Percentiles rank a stretch among this genome's conserved stretches.
Evolutionary conservation across 257 asterid genomes (phyloP).

Genomic region (Solanum verrucosum): DNA sequence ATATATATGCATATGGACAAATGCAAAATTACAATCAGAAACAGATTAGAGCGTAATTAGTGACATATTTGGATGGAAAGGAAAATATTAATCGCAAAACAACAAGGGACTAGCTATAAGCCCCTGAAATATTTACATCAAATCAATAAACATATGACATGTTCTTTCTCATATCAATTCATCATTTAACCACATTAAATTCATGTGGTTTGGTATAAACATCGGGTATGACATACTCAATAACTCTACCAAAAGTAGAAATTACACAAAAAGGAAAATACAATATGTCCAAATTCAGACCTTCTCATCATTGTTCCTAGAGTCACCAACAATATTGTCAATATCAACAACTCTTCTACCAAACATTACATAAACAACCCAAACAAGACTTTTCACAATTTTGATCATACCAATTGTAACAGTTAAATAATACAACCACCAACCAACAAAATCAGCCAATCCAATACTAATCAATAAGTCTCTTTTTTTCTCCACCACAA

Average conservation of each 20-base stretch:
- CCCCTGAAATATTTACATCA: background rate
- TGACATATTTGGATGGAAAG: background rate
- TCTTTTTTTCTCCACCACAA: constrained; percentile 41
- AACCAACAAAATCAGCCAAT: constrained; percentile 46
- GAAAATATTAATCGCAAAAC: background rate
- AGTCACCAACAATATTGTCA: background rate
- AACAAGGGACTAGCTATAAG: background rate
- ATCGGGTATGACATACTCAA: background rate
- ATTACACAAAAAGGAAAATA: background rate
- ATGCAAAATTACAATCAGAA: background rate
- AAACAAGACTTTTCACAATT: constrained; percentile 25
- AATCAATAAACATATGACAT: background rate
- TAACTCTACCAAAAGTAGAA: background rate
- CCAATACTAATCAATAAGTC: constrained; percentile 39
- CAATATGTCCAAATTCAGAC: constrained; percentile 17
- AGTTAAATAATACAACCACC: constrained; percentile 67
- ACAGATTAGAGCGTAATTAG: background rate
- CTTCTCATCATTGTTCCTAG: constrained; percentile 18
- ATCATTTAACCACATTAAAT: background rate
- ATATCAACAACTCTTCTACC: background rate
- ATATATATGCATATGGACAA: background rate
- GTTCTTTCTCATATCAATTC: background rate
- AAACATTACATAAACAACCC: background rate
- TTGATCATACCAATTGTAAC: constrained; percentile 44
- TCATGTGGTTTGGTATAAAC: background rate